Base-by-base conservation (phyloP, 202 grass and related monocot genomes). In the Zoysia matrella region DNA sequence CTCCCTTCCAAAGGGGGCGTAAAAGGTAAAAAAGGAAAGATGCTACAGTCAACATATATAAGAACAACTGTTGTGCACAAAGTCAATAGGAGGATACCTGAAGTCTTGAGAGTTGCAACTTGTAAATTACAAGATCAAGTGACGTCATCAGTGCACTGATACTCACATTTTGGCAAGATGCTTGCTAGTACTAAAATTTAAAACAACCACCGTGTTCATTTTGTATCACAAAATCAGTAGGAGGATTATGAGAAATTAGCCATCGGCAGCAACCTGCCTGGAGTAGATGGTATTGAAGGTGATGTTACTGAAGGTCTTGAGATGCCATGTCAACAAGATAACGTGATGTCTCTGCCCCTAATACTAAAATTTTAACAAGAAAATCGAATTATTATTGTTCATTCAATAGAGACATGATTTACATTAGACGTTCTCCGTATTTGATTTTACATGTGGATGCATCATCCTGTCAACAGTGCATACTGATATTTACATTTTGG, bases 271-370 rank as follows among this genome's bases (percentile, higher is more conserved):
- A 39, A 84, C 56, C 56, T 36, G 22, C n/a, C 18, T 48, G 22
- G 22, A 30, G 22, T 30, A 30, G 22, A 30, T 30, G 22, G 22
- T 30, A 30, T 30, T 30, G 22, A 30, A 30, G 22, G 22, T 30
- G 56, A 72, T 46, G 9, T 49, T 71, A 64, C 8, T 72, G 48
- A 40, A 18, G 42, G 12, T 39, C 43, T 50, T 65, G 13, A 22
- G 83, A 30, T 30, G 22, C 22, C 22, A 73, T 54, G 60, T 58
- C 56, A 42, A 78, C 43, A 50, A 49, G 44, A 73, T 80, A 9
- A 79, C 73, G 50, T 49, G 60, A 36, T 51, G 39, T 39, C 69
- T 8, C 12, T 16, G 40, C 16, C 8, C n/a, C 44, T 65, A 53
- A 10, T 7, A 58, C 14, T 56, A 60, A 42, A 16, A 22, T 64